These are phyloP conservation scores for Lentinula guzmanii DNA, from an alignment of 768 basidiomycete species.

Conservation along the genomic window DNA sequence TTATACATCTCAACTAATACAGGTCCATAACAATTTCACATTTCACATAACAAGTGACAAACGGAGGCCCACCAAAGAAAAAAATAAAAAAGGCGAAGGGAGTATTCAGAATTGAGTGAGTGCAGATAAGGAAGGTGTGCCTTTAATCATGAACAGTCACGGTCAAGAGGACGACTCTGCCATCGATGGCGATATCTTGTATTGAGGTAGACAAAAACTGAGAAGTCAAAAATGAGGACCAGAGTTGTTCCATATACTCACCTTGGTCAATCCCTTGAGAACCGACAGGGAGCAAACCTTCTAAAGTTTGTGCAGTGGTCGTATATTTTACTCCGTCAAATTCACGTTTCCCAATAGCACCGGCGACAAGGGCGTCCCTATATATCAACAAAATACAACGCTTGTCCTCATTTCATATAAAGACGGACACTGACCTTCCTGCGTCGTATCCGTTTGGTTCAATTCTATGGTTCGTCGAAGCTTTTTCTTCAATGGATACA, in stretches of 20 bases:
- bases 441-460: conserved; percentile 53
- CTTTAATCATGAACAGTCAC: conserved; percentile 24
- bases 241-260: conserved; percentile 14
- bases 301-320: conserved; percentile 31
- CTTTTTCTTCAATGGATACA: conserved; percentile 17
- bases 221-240: not conserved
- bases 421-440: conserved; percentile 19
- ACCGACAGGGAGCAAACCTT: conserved; percentile 36
- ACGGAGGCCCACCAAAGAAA: too few species aligned
- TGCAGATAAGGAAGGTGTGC: too few species aligned
- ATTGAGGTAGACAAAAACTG: not conserved
- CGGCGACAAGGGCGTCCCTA: conserved; percentile 27
- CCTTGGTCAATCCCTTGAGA: conserved; percentile 44
- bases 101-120: too few species aligned
- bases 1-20: too few species aligned
- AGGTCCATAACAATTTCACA: too few species aligned
- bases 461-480: conserved; percentile 40
- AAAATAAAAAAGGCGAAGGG: too few species aligned
- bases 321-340: conserved; percentile 31
- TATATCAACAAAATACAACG: not conserved
- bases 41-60: too few species aligned
- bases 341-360: conserved; percentile 26
- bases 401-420: not conserved
- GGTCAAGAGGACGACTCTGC: conserved; percentile 42
- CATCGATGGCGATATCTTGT: conserved; percentile 43